These are phyloP conservation scores for Stagonosporopsis rhizophila DNA, from an alignment of 2,329 filamentous ascomycete species.

Conservation along the genomic window DNA sequence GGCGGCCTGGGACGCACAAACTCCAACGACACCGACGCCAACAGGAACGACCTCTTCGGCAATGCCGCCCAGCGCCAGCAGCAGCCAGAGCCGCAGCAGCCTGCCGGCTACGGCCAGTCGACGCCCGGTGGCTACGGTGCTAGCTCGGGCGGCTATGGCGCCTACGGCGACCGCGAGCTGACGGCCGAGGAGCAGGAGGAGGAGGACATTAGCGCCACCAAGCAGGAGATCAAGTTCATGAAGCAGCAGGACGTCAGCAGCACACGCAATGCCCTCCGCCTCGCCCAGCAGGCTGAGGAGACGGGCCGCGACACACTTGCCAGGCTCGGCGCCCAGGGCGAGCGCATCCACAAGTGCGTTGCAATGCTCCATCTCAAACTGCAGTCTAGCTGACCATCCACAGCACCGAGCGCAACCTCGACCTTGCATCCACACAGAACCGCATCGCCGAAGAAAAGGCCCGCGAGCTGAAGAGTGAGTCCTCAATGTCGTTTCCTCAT, in stretches of 20 bases:
- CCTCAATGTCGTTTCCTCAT: neutral
- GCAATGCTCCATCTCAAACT: neutral
- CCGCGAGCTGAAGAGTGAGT: conserved; percentile 73
- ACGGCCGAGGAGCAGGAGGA: conserved; percentile 81
- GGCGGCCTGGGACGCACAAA: conserved; percentile 43
- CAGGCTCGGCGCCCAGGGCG: conserved; percentile 44
- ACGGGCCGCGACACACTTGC: conserved; percentile 62
- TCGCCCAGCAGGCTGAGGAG: conserved; percentile 73
- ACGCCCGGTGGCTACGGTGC: conserved; percentile 30
- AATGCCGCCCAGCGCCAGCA: conserved; percentile 60
- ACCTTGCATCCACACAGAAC: conserved; percentile 79
- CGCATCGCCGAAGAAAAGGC: conserved; percentile 81
- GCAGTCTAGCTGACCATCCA: conserved; percentile 41
- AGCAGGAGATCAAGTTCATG: conserved; percentile 75
- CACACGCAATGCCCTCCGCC: conserved; percentile 67
- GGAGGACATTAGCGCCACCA: conserved; percentile 73
- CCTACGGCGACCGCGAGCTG: conserved; percentile 74
- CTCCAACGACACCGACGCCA: conserved; percentile 61
- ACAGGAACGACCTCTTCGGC: conserved; percentile 71
- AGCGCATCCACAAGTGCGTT: conserved; percentile 44
- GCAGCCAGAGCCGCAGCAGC: conserved; percentile 27
- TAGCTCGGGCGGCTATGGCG: conserved; percentile 50
- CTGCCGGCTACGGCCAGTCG: conserved; percentile 32
- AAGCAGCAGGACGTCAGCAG: conserved; percentile 76
- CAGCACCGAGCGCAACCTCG: conserved; percentile 73